Base-by-base conservation (phyloP, 192 early-diverging fungal species). In the Borealophlyctis nickersoniae region DNA sequence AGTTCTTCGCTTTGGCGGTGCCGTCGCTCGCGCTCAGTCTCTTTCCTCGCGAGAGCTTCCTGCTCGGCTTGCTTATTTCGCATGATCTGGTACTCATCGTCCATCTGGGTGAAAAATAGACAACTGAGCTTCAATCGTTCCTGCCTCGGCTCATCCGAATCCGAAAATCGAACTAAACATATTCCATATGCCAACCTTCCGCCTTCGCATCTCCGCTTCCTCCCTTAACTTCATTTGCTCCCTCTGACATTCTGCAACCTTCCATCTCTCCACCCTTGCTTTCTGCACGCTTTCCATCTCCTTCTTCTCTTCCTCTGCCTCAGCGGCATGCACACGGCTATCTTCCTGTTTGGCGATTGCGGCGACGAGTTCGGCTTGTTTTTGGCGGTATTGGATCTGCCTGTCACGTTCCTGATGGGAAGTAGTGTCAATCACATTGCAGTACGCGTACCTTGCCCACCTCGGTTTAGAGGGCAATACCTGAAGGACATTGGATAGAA, bases 401-500 rank as follows among this genome's bases (percentile, higher is more conserved):
- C 34, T 32, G 26, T 77, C 69, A 2, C 79, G 75, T 55, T 81
- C 79, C 78, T 80, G 60, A 7, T 4, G 45, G 3, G n/a, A n/a
- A n/a, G n/a, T n/a, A n/a, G n/a, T n/a, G n/a, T n/a, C n/a, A n/a
- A n/a, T n/a, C n/a, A n/a, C n/a, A n/a, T n/a, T n/a, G n/a, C n/a
- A n/a, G n/a, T n/a, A n/a, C n/a, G n/a, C n/a, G 13, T 34, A 32
- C 4, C 31, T 30, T 7, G 39, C 11, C 39, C 39, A n/a, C 11
- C 39, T n/a, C n/a, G n/a, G n/a, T n/a, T n/a, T n/a, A n/a, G n/a
- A n/a, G n/a, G n/a, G n/a, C 5, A 34, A 23, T 62, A 76, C 75
- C 61, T 74, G 50, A 9, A 82, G 52, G 2, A 82, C 74, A 70
- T 82, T 76, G 16, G 80, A 71, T 52, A 77, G 65, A 9, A 77